Base-by-base conservation (phyloP, 2,329 filamentous ascomycete species). In the Aspergillus sp. region DNA sequence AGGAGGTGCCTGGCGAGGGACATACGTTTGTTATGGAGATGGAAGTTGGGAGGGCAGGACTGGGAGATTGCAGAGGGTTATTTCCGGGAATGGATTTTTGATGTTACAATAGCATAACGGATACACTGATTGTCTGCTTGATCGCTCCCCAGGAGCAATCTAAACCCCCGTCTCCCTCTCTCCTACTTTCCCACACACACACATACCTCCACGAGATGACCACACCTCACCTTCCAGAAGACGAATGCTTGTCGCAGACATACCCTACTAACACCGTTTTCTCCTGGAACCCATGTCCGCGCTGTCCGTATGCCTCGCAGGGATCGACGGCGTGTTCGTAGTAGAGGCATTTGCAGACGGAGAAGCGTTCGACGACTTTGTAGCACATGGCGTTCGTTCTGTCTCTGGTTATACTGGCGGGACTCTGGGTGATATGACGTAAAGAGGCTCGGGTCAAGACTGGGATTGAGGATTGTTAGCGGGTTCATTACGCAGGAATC, bases 271-370 rank as follows among this genome's bases (percentile, higher is more conserved):
- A 74, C 44, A 95, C 85, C 5, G 80, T 86, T 63, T 85, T 83
- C 60, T 86, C 82, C 55, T 88, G 80, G 48, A 90, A 73, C 41
- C 60, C 58, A 61, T 95, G 89, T 41, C 84, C 84, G 43, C 80
- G 79, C 49, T 85, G 82, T 50, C 85, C 86, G 63, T 88, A 88
- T 33, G 80, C 75, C 42, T 81, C 75, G 64, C 89, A 95, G 50
- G 86, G 85, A 62, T 95, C 89, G 58, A 95, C 77, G 42, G 86
- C 82, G 66, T 95, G 90, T 61, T 84, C 78, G 74, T 91, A 88
- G 75, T 95, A 94, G 57, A 91, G 77, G 70, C 89, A 95, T 53
- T 82, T 80, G 76, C 89, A 95, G 47, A 85, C 86, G 46, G 88
- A 83, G 74, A 89, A 95, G 49, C 87, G 78, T 68, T 95, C 89